These are phyloP conservation scores for Colletotrichum sp. DNA, from an alignment of 2,329 filamentous ascomycete species.

Conservation along the genomic window DNA sequence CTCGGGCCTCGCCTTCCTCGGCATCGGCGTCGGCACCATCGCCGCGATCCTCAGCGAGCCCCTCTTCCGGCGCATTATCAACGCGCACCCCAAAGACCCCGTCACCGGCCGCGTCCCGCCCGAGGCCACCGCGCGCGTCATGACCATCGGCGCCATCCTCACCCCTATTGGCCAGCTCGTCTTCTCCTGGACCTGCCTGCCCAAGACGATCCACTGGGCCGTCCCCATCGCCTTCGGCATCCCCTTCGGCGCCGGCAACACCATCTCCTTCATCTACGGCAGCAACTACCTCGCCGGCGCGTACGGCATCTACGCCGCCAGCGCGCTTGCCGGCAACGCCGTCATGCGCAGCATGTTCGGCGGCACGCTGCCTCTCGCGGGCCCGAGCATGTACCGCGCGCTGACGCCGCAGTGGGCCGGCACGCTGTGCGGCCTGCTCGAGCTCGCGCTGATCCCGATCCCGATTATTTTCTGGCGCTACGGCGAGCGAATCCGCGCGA, in stretches of 20 bases:
- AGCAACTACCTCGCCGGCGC: constrained; percentile 80
- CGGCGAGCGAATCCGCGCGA: constrained; percentile 56
- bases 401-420: constrained; percentile 81
- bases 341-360: constrained; percentile 76
- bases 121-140: constrained; percentile 81
- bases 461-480: constrained; percentile 78
- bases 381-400: constrained; percentile 70
- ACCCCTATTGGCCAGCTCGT: constrained; percentile 81
- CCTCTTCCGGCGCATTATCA: constrained; percentile 77
- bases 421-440: constrained; percentile 75
- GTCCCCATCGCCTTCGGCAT: constrained; percentile 78
- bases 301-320: constrained; percentile 80
- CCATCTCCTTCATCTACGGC: constrained; percentile 80
- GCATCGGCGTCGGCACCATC: constrained; percentile 69
- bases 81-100: constrained; percentile 75
- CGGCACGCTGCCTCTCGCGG: constrained; percentile 79
- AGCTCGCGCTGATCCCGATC: constrained; percentile 77
- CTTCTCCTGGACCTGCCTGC: constrained; percentile 88
- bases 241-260: constrained; percentile 80
- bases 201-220: constrained; percentile 80
- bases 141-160: constrained; percentile 77
- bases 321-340: constrained; percentile 79
- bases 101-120: constrained; percentile 75
- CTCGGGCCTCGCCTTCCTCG: constrained; percentile 79
- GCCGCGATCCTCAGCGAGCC: constrained; percentile 70